Base-by-base conservation (phyloP, 108 stramenopile species). In the Cylindrotheca closterium region DNA sequence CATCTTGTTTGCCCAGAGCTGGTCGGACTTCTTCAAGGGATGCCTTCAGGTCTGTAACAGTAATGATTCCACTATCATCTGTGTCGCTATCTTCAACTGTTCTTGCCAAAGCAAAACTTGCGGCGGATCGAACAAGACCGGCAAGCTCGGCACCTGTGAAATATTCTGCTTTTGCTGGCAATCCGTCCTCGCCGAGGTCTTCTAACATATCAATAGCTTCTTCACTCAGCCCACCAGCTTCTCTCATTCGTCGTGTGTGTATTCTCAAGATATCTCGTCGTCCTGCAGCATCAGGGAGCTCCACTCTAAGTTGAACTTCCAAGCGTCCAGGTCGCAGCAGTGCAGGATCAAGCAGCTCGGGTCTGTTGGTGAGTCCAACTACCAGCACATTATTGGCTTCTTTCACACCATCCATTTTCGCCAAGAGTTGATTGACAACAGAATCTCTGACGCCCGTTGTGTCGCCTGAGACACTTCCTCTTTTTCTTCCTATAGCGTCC, bases 91-190 rank as follows among this genome's bases (percentile, higher is more conserved):
- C 68, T 47, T 81, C 78, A 1, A 84, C 74, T 23, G 83, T 65
- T 46, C 85, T 62, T 10, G 82, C 83, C 26, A 96, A 73, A 18
- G 91, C 88, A 75, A 88, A 89, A 59, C 82, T 87, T 2, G 92
- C 89, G 2, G 95, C 95, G 65, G 87, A 84, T 56, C 92, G 85
- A 7, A 89, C 86, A 22, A 96, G 70, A 10, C 91, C 96, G 8
- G 93, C 88, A 47, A 96, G 71, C 65, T 96, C 96, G 2, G 96
- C 92, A 22, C 96, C 96, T 1, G 92, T 84, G 55, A 89, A 95
- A 56, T 90, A 73, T 22, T 95, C 90, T 7, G 91, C 15, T 42
- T 15, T 42, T 7, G 37, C 7, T 24, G 87, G 37, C 7, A 42
- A 42, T 15, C 37, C 67, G 4, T 58, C 22, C 4, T 58, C 34